Evolutionary conservation across 2,329 filamentous ascomycete species (phyloP).

Genomic region (Colletotrichum godetiae): DNA sequence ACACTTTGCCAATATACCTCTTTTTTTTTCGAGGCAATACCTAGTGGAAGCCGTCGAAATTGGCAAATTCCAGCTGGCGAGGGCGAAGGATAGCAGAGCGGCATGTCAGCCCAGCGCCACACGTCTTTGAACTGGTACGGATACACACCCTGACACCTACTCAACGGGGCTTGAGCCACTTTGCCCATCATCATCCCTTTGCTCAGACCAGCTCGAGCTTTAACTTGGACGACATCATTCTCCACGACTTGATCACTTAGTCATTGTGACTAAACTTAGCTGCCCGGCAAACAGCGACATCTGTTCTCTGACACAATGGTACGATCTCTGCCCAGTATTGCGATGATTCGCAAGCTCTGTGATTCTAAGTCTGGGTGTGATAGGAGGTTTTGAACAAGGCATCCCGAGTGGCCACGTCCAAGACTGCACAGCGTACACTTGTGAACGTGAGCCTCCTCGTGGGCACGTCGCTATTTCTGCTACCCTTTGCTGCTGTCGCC

Average conservation of each 20-base stretch:
- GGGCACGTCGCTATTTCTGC: constrained; percentile 54
- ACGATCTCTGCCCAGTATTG: background rate
- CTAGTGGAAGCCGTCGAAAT: too few species aligned
- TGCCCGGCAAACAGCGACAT: background rate
- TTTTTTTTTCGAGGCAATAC: too few species aligned
- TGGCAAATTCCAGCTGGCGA: too few species aligned
- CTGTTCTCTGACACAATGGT: background rate
- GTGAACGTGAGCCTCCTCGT: constrained; percentile 59
- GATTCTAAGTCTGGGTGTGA: background rate
- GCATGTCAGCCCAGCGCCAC: background rate
- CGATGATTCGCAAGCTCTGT: background rate
- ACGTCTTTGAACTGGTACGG: background rate
- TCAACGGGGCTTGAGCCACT: background rate
- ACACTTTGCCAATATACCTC: too few species aligned
- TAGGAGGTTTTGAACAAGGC: constrained; percentile 36
- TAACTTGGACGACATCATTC: background rate
- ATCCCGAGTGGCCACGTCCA: constrained; percentile 58
- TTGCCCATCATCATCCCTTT: background rate
- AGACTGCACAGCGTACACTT: constrained; percentile 60
- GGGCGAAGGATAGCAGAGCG: too few species aligned
- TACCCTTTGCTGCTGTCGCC: constrained; percentile 59
- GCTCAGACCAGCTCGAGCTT: background rate
- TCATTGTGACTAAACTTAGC: too few species aligned
- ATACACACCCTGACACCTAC: background rate
- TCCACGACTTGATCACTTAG: background rate